Percentiles rank a stretch among this genome's conserved stretches.
Evolutionary conservation across 164 flowering plant genomes (phyloP).

Genomic region (Tetrastigma voinierianum): DNA sequence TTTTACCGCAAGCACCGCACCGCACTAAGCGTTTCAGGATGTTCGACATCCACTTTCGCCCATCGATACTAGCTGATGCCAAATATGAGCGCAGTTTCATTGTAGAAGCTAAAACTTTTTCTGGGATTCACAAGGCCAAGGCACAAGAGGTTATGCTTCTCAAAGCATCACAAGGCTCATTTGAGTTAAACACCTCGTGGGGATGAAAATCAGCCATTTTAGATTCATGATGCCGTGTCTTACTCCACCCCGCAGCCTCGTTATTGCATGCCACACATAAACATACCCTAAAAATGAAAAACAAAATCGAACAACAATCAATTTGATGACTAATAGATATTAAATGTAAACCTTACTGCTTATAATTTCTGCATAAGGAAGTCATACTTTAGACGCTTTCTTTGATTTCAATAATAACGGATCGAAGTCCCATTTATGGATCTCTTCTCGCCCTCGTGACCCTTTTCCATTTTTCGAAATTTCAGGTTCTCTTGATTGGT

Average conservation of each 20-base stretch:
- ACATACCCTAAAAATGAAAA: constrained; percentile 49
- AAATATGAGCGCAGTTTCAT: constrained; percentile 85
- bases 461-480: constrained; percentile 74
- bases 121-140: constrained; percentile 88
- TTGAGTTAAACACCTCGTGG: constrained; percentile 60
- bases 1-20: constrained; percentile 85
- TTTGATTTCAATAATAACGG: constrained; percentile 61
- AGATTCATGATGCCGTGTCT: constrained; percentile 64
- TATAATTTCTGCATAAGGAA: neutral
- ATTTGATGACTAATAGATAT: neutral
- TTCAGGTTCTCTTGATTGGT: constrained; percentile 83
- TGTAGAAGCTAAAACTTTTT: constrained; percentile 60
- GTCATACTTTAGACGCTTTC: constrained; percentile 57
- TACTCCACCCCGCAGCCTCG: constrained; percentile 91
- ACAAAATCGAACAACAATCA: neutral
- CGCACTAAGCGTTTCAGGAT: constrained; percentile 89
- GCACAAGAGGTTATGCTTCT: constrained; percentile 48
- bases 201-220: constrained; percentile 51
- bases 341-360: neutral
- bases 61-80: constrained; percentile 75
- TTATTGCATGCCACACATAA: constrained; percentile 86
- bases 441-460: constrained; percentile 70
- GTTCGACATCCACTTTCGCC: constrained; percentile 87
- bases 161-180: constrained; percentile 51
- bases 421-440: constrained; percentile 63